A percentile compares a stretch with the other conserved stretches of the same genome.
Conservation (phyloP, 768 basidiomycete species). For the Lactarius vividus region DNA sequence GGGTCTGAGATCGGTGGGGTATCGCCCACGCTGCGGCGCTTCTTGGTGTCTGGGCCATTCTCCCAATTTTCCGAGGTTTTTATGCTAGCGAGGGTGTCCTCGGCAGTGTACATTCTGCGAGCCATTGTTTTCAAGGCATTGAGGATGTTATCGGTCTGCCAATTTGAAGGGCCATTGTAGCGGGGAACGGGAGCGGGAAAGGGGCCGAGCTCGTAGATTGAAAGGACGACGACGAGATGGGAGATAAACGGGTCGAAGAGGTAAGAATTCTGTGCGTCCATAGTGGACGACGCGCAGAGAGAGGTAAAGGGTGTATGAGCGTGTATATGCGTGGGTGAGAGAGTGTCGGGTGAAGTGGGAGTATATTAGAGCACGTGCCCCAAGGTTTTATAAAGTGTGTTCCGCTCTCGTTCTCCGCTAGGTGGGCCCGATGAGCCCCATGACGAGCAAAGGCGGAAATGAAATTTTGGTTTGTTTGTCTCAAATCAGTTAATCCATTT, state of each 20-base stretch:
- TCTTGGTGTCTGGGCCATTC: conserved; percentile 27
- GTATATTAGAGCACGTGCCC: background rate
- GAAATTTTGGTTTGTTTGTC: background rate
- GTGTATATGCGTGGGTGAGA: conserved; percentile 1
- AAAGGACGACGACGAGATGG: conserved; percentile 28
- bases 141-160: conserved; percentile 27
- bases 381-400: background rate
- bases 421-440: background rate
- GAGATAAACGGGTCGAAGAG: conserved; percentile 24
- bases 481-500: background rate
- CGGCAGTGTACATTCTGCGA: conserved; percentile 28
- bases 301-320: background rate
- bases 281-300: background rate
- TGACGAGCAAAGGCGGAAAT: background rate
- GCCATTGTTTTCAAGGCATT: conserved; percentile 25
- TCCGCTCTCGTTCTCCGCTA: background rate
- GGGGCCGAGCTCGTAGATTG: conserved; percentile 28
- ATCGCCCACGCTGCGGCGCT: conserved; percentile 29
- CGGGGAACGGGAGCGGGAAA: conserved; percentile 27
- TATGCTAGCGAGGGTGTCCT: conserved; percentile 27
- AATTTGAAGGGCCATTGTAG: conserved; percentile 28
- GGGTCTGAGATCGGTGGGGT: conserved; percentile 18
- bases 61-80: conserved; percentile 27
- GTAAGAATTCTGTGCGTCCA: conserved; percentile 10
- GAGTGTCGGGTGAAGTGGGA: background rate